Percentiles rank a stretch among this genome's conserved stretches.
phyloP scores from a whole-genome alignment of 2,329 filamentous ascomycete species.

The Hypoxylon rubiginosum region DNA sequence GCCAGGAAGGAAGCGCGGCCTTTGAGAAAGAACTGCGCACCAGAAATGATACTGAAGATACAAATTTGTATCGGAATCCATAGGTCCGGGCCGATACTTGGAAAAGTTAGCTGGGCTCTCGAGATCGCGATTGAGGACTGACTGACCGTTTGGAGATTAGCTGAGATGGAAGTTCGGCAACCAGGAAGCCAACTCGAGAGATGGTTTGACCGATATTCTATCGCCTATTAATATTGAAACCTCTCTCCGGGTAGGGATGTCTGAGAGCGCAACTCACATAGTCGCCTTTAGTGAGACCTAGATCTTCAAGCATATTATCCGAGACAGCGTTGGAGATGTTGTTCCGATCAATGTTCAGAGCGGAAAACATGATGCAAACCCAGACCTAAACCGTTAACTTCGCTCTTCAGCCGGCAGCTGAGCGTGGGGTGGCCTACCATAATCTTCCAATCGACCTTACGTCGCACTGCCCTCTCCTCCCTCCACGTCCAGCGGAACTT shows the following conservation, averaged over 20 bases:
- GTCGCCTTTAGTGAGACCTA: slow-evolving; percentile 47
- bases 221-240: slow-evolving; percentile 13
- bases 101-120: slow-evolving; percentile 17
- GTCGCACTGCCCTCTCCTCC: slow-evolving; percentile 52
- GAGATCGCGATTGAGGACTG: neutral
- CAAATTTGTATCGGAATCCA: slow-evolving; percentile 50
- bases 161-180: slow-evolving; percentile 43
- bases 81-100: slow-evolving; percentile 47
- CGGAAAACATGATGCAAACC: slow-evolving; percentile 47
- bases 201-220: slow-evolving; percentile 53
- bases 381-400: slow-evolving; percentile 46
- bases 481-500: slow-evolving; percentile 54
- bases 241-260: neutral
- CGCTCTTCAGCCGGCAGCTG: neutral
- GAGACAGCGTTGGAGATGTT: slow-evolving; percentile 53
- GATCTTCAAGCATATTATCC: slow-evolving; percentile 52
- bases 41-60: slow-evolving; percentile 46
- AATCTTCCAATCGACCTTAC: slow-evolving; percentile 56
- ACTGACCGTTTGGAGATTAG: slow-evolving; percentile 46
- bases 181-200: slow-evolving; percentile 44
- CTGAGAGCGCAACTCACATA: slow-evolving; percentile 44
- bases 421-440: slow-evolving; percentile 46
- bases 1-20: slow-evolving; percentile 52
- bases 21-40: slow-evolving; percentile 46
- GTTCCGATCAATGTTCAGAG: slow-evolving; percentile 43